A percentile compares a stretch with the other conserved stretches of the same genome.
Conservation (phyloP, 2,329 filamentous ascomycete genomes). For the Penicillium sclerotigenum region DNA sequence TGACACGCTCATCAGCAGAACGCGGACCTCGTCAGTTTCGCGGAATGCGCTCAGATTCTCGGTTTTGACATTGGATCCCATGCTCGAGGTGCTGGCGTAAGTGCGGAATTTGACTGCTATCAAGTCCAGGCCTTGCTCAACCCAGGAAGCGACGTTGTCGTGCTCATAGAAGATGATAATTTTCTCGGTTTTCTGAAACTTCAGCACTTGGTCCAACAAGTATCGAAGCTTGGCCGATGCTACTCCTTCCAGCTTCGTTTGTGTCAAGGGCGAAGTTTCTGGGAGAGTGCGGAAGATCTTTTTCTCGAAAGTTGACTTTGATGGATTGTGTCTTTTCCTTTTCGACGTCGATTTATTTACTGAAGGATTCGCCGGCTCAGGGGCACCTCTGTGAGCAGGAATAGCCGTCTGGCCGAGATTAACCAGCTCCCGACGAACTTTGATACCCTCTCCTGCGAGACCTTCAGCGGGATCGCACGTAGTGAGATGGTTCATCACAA, state of each 20-base stretch:
- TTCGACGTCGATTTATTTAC: constrained; percentile 24
- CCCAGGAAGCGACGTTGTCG: constrained; percentile 80
- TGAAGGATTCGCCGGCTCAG: constrained; percentile 15
- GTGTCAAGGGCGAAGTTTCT: constrained; percentile 52
- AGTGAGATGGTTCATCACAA: constrained; percentile 45
- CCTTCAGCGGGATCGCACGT: constrained; percentile 39
- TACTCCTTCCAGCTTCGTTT: constrained; percentile 69
- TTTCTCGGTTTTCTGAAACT: constrained; percentile 70
- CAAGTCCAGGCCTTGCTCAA: constrained; percentile 77
- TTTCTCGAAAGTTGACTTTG: constrained; percentile 31
- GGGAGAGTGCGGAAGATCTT: constrained; percentile 29
- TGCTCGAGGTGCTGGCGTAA: constrained; percentile 47
- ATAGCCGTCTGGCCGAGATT: constrained; percentile 16
- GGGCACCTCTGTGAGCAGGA: constrained; percentile 12
- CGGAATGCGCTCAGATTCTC: constrained; percentile 80
- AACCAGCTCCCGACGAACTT: constrained; percentile 30
- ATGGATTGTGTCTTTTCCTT: constrained; percentile 27
- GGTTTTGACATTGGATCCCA: constrained; percentile 62
- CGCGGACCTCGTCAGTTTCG: constrained; percentile 63
- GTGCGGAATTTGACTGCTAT: constrained; percentile 61
- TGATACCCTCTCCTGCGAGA: constrained; percentile 43
- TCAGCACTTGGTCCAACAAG: constrained; percentile 68
- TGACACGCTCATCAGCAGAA: constrained; percentile 86
- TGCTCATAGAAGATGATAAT: constrained; percentile 91
- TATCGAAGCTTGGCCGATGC: constrained; percentile 86